Percentiles rank a stretch among this genome's conserved stretches.
Conservation (phyloP, 2,329 filamentous ascomycete species). For the Fusarium nurragi region DNA sequence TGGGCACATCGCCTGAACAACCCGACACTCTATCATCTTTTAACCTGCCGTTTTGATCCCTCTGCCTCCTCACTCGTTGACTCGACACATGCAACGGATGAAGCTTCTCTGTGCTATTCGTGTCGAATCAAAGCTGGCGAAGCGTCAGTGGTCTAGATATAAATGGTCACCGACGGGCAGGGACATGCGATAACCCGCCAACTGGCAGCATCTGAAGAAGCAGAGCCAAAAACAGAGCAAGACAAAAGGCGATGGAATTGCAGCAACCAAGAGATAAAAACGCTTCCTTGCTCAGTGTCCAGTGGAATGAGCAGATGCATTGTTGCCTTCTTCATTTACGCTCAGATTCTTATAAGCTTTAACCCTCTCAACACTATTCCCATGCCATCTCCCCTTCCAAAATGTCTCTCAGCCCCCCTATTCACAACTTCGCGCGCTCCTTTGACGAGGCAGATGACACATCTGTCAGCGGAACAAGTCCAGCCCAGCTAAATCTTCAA, state of each 20-base stretch:
- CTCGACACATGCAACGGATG: not conserved
- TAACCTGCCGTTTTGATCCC: constrained; percentile 2
- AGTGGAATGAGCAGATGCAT: constrained; percentile 33
- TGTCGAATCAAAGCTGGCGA: not conserved
- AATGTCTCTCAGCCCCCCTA: constrained; percentile 50
- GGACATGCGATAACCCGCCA: constrained; percentile 20
- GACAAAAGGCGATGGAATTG: not conserved
- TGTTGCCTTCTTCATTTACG: not conserved
- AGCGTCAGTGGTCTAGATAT: constrained; percentile 10
- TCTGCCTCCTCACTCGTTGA: not conserved
- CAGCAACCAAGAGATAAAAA: not conserved
- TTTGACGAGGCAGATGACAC: constrained; percentile 42
- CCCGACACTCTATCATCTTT: constrained; percentile 4
- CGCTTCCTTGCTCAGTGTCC: constrained; percentile 16
- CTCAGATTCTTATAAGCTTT: not conserved
- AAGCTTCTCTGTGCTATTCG: not conserved
- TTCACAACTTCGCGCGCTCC: constrained; percentile 41
- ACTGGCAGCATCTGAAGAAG: constrained; percentile 16
- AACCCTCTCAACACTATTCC: constrained; percentile 2
- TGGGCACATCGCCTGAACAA: not conserved
- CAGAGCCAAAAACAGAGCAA: not conserved
- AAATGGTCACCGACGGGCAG: constrained; percentile 20
- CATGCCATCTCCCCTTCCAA: not conserved
- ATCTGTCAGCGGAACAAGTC: constrained; percentile 57
- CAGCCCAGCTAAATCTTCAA: constrained; percentile 70